Base-by-base conservation (phyloP, 441 rosid species). In the Codiaeum variegatum region DNA sequence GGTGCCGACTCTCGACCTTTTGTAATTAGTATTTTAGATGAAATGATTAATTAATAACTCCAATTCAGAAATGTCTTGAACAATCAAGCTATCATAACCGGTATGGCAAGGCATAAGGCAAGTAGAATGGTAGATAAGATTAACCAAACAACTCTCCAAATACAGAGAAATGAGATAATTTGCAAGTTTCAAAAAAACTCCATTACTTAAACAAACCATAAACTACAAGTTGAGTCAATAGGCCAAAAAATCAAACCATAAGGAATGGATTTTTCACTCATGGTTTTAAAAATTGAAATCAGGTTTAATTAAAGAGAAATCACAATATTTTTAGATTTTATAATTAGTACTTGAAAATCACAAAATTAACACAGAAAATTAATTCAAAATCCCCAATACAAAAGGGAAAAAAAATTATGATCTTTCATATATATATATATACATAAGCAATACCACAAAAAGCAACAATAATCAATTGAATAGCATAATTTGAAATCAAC, bases 1-100 rank as follows among this genome's bases (percentile, higher is more conserved):
- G 77, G 80, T 73, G 80, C 80, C 71, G 31, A 31, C 19, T 21
- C 23, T 77, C 73, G 66, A 32, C 26, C 36, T 52, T 11, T 54
- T 58, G 19, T 28, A 29, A 56, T 46, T 32, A 18, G 32, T 61
- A 56, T 6, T 60, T 52, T 21, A 47, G 71, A 73, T 36, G 55
- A 76, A 76, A 67, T 28, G 60, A 54, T 40, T 78, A 26, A 54
- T 40, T 78, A 26, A 78, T 31, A 64, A 54, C n/a, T 34, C 73
- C 19, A 44, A 42, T 66, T 51, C n/a, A 51, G 47, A 54, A 66
- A 67, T 29, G 54, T 72, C 66, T 54, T 7, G 24, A 80, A 40
- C 21, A 47, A 46, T 58, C 67, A 67, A 54, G 29, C 3, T 32
- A 58, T 63, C 52, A 67, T 34, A 64, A 73, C 28, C 55, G 73